phyloP scores from a whole-genome alignment of 2,329 filamentous ascomycete species.

The Coniochaeta prunicola region DNA sequence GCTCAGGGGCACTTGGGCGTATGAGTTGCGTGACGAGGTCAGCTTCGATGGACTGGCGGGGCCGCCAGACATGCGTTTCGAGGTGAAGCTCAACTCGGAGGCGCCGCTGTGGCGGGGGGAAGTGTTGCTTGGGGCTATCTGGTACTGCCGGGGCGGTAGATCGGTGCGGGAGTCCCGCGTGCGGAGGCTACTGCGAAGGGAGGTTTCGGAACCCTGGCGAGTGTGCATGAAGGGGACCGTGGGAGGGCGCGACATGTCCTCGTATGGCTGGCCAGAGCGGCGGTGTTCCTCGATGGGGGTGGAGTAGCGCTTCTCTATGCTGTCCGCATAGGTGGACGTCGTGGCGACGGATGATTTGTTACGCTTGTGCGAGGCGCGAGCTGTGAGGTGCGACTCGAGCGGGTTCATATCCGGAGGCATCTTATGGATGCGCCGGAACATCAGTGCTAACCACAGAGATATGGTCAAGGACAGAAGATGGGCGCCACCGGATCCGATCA shows the following conservation, averaged over 20 bases:
- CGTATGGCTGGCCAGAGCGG: slow-evolving; percentile 35
- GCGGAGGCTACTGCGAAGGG: slow-evolving; percentile 43
- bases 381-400: slow-evolving; percentile 76
- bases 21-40: slow-evolving; percentile 31
- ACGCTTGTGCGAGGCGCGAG: slow-evolving; percentile 63
- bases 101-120: slow-evolving; percentile 36
- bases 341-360: slow-evolving; percentile 55
- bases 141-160: slow-evolving; percentile 49
- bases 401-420: slow-evolving; percentile 95
- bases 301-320: slow-evolving; percentile 54
- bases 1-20: slow-evolving; percentile 40
- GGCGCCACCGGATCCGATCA: slow-evolving; percentile 55
- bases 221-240: slow-evolving; percentile 77
- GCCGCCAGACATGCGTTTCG: slow-evolving; percentile 35
- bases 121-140: slow-evolving; percentile 32
- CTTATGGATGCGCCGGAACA: slow-evolving; percentile 74
- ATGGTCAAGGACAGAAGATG: slow-evolving; percentile 65
- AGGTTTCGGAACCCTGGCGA: slow-evolving; percentile 51
- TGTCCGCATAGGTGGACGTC: slow-evolving; percentile 32
- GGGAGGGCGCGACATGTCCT: slow-evolving; percentile 38
- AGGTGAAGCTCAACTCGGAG: slow-evolving; percentile 24
- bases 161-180: slow-evolving; percentile 47
- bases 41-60: slow-evolving; percentile 16
- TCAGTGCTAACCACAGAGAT: slow-evolving; percentile 66
- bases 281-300: slow-evolving; percentile 33